These are phyloP conservation scores for Cercospora sp. DNA, from an alignment of 2,329 filamentous ascomycete genomes.

Conservation along the genomic window DNA sequence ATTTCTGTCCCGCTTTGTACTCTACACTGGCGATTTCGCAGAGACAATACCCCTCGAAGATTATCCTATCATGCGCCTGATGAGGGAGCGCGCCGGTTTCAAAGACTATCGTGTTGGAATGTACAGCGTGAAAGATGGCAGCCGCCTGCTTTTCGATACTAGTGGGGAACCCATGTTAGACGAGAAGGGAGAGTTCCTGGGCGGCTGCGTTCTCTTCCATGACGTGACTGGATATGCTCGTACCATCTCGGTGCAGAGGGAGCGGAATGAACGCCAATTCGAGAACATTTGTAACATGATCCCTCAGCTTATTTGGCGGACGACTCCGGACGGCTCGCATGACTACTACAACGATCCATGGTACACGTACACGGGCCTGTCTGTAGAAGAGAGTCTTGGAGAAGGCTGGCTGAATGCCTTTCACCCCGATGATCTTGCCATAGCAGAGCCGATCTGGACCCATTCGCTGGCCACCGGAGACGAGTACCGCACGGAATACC, in stretches of 20 bases:
- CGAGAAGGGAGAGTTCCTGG: constrained; percentile 68
- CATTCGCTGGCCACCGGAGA: constrained; percentile 67
- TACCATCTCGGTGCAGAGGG: constrained; percentile 68
- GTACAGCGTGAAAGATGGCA: constrained; percentile 55
- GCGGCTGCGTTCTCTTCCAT: constrained; percentile 69
- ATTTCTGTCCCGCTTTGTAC: constrained; percentile 60
- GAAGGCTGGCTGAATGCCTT: constrained; percentile 64
- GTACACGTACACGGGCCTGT: constrained; percentile 75
- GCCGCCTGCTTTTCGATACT: constrained; percentile 62
- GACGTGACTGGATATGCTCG: constrained; percentile 71
- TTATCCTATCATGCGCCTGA: constrained; percentile 65
- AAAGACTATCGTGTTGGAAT: constrained; percentile 63
- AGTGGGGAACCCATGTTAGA: constrained; percentile 69
- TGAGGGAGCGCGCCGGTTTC: constrained; percentile 63
- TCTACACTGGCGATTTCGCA: constrained; percentile 69
- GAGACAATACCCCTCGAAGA: constrained; percentile 59
- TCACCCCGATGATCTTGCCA: constrained; percentile 67
- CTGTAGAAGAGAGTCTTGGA: constrained; percentile 62
- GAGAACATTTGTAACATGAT: constrained; percentile 70
- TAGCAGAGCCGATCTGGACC: constrained; percentile 59
- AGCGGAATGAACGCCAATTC: constrained; percentile 72
- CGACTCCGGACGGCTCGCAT: constrained; percentile 63
- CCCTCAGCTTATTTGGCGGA: constrained; percentile 65
- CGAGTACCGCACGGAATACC: constrained; percentile 69
- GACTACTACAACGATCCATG: constrained; percentile 76